Evolutionary conservation across 768 basidiomycete genomes (phyloP).

Genomic region (Tremella fuciformis): DNA sequence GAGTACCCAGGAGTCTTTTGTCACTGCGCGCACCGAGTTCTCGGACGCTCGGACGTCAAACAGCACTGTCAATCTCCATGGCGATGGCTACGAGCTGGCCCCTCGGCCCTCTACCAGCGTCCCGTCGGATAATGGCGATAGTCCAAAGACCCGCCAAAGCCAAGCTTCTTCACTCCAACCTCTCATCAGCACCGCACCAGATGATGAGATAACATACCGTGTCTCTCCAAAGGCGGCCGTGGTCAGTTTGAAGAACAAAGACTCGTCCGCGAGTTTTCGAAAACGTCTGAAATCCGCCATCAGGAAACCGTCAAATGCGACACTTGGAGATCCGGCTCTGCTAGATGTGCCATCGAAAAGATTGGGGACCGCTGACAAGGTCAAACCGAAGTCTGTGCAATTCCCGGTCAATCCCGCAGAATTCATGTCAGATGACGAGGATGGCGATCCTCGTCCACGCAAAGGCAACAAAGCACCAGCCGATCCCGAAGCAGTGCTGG

Average conservation of each 20-base stretch:
- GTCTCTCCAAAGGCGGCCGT: too few relatives aligned
- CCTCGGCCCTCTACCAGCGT: not conserved
- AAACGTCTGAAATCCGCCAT: conserved; percentile 37
- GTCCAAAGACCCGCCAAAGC: conserved; percentile 7
- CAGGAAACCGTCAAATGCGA: conserved; percentile 9
- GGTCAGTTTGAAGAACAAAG: conserved; percentile 5
- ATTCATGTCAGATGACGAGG: not conserved
- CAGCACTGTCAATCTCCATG: not conserved
- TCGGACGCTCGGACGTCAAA: not conserved
- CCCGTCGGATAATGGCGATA: not conserved
- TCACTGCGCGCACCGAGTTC: conserved; percentile 40
- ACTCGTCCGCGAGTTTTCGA: conserved; percentile 9
- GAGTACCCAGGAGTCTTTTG: conserved; percentile 41
- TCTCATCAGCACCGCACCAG: conserved; percentile 4
- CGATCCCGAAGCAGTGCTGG: conserved; percentile 66
- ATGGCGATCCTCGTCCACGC: conserved; percentile 6
- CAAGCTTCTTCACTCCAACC: conserved; percentile 31
- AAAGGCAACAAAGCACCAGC: conserved; percentile 54
- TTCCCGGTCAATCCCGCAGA: conserved; percentile 36
- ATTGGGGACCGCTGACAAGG: not conserved
- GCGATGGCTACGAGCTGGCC: not conserved
- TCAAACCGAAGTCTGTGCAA: conserved; percentile 36
- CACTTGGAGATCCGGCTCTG: not conserved
- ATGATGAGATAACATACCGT: conserved; percentile 4
- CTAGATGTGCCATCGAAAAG: not conserved